Conservation (phyloP, 306 rosid species). For the Lotus japonicus region DNA sequence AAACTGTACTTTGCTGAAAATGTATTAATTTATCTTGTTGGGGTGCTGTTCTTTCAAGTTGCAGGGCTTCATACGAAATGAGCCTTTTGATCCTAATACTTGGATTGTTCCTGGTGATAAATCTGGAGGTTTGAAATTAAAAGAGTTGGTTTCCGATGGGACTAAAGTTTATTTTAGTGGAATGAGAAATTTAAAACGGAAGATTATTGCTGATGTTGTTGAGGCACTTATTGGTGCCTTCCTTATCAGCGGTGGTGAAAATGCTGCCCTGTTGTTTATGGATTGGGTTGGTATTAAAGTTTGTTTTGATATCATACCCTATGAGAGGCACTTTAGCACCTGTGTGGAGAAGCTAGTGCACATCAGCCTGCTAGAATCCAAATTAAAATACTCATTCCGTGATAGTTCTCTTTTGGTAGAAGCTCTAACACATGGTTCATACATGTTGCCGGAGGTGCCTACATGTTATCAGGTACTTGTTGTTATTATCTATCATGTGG, state of each 20-base stretch:
- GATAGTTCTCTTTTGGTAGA: constrained; percentile 67
- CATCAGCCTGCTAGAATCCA: constrained; percentile 39
- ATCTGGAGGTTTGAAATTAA: constrained; percentile 13
- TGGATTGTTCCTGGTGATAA: constrained; percentile 68
- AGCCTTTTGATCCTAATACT: constrained; percentile 51
- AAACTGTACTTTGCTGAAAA: too few species aligned
- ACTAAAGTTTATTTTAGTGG: constrained; percentile 33
- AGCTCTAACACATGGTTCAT: constrained; percentile 92
- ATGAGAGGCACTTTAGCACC: constrained; percentile 31
- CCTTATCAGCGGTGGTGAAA: constrained; percentile 73
- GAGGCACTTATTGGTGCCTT: constrained; percentile 91
- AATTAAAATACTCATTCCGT: constrained; percentile 50
- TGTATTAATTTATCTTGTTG: not conserved
- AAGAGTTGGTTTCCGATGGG: constrained; percentile 19
- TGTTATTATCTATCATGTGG: not conserved
- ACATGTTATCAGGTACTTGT: constrained; percentile 85
- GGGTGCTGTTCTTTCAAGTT: constrained; percentile 14
- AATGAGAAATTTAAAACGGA: constrained; percentile 42
- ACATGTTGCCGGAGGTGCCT: constrained; percentile 79
- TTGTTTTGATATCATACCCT: constrained; percentile 32
- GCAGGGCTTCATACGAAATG: constrained; percentile 74
- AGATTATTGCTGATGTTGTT: constrained; percentile 75
- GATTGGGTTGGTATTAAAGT: constrained; percentile 70
- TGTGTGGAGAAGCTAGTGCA: constrained; percentile 41
- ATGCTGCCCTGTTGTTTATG: constrained; percentile 56